Base-by-base conservation (phyloP, 495 filamentous ascomycete genomes). In the Penicillium steckii region DNA sequence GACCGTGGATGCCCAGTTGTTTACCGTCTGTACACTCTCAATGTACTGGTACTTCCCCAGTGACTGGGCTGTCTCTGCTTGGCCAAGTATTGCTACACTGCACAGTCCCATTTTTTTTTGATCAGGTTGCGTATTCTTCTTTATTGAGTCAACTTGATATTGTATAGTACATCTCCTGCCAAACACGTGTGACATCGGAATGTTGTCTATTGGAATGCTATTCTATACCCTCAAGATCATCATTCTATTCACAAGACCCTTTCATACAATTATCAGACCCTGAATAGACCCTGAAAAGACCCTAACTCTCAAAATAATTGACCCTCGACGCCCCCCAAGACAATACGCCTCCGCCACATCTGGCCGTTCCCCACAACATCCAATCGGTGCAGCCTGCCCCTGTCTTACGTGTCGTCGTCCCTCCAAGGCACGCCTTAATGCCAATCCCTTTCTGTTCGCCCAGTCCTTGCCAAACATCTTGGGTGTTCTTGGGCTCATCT, bases 401-500 rank as follows among this genome's bases (percentile, higher is more conserved):
- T 25, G 47, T 54, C 55, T 61, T 58, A 61, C 59, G 59, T 56
- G 53, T 48, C 53, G 22, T 25, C n/a, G 21, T 27, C 18, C 10
- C 21, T 3, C 42, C 18, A n/a, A 17, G 42, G 42, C 38, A 41
- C 38, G 23, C 9, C 38, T 23, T 19, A 44, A 27, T 48, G 32
- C 15, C 29, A 26, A 44, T 38, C 47, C 47, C 43, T 40, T 46
- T 44, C 24, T 26, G 13, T 41, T 22, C 40, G 40, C 40, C 33
- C 33, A 37, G 33, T 17, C 6, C n/a, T 37, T n/a, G 33, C 29
- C 29, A 32, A 32, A 4, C 15, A 7, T 38, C 35, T 29, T 6
- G 27, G 5, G 27, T 29, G 6, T 29, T 12, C 12, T 38, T 15
- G 35, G 35, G 13, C 35, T 38, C 35, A 1, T 32, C 29, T 13